Evolutionary conservation across 441 rosid species (phyloP).

Genomic region (Gossypium aridum): DNA sequence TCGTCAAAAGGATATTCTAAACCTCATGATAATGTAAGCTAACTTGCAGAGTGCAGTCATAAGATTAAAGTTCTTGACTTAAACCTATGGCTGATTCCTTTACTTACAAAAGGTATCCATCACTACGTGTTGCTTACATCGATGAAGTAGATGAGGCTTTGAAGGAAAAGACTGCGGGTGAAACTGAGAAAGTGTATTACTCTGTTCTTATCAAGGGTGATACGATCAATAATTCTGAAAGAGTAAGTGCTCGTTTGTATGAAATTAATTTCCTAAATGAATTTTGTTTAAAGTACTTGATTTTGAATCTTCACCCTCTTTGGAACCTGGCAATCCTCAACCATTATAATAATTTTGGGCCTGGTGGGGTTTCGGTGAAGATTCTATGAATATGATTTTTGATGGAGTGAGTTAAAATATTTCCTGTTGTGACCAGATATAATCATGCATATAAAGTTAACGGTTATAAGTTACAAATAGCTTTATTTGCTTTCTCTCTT

Average conservation of each 20-base stretch:
- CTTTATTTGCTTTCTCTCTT: neutral
- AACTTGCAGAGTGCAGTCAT: neutral
- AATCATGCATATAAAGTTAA: neutral
- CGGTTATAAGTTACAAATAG: neutral
- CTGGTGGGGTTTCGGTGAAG: neutral
- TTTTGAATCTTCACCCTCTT: slow-evolving; percentile 3
- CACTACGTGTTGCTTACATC: slow-evolving; percentile 84
- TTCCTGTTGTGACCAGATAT: neutral
- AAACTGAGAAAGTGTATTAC: slow-evolving; percentile 46
- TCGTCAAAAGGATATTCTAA: slow-evolving; percentile 45
- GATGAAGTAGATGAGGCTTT: slow-evolving; percentile 74
- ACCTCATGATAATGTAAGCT: slow-evolving; percentile 84
- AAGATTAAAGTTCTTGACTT: slow-evolving; percentile 12
- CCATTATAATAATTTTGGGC: neutral
- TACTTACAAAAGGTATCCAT: slow-evolving; percentile 55
- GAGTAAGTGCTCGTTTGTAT: slow-evolving; percentile 5
- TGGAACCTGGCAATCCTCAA: neutral
- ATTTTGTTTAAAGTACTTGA: neutral
- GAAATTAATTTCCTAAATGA: neutral
- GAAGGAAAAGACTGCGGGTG: slow-evolving; percentile 25
- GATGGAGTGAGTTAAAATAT: neutral
- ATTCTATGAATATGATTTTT: neutral
- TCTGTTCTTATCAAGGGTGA: slow-evolving; percentile 95
- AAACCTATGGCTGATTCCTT: slow-evolving; percentile 11
- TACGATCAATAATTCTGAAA: slow-evolving; percentile 16